Evolutionary conservation across 108 stramenopile genomes (phyloP), one percentile per base, ranked within the genome.

Genomic region (Skeletonema marinoi): DNA sequence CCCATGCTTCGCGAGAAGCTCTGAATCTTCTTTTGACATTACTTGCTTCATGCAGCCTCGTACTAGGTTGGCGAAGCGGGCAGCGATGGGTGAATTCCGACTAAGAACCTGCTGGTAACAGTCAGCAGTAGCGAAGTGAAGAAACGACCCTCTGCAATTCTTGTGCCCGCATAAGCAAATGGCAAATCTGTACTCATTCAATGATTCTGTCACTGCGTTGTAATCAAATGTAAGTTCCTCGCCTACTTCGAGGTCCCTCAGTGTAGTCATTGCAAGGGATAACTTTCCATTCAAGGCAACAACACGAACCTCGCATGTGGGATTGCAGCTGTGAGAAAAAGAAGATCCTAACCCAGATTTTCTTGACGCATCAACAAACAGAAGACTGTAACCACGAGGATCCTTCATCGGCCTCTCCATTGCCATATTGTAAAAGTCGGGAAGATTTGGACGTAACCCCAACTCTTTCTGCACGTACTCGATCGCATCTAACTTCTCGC

Each of bases 211-310:
- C 3, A 94, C 88, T 2, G 96, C 94, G 68, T 92, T 87, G 92
- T 99, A 99, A 87, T 99, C 96, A 82, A 99, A 97, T 19, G 95
- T 96, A 36, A 99, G 86, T 78, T 99, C 98, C 77, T 99, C 98
- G 32, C 98, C 98, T 62, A 85, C 90, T 61, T 88, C 86, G 48
- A 97, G 73, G 78, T 94, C 91, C 16, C 91, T 93, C 29, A 95
- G 83, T 8, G 97, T 98, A 7, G 96, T 95, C 86, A 98, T 96
- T 6, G 96, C 93, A 8, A 98, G 81, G 42, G 88, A 82, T 13
- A 98, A 85, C 66, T 86, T 82, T 10, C 97, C 97, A 82, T 96
- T 92, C 51, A 93, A 60, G 31, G 93, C 91, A 33, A 88, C 88
- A 56, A 97, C 95, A n/a, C 91, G 80, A 62, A 98, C 96, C 74